Conservation (phyloP, 2,329 filamentous ascomycete genomes). For the Ceratocystis destructans region DNA sequence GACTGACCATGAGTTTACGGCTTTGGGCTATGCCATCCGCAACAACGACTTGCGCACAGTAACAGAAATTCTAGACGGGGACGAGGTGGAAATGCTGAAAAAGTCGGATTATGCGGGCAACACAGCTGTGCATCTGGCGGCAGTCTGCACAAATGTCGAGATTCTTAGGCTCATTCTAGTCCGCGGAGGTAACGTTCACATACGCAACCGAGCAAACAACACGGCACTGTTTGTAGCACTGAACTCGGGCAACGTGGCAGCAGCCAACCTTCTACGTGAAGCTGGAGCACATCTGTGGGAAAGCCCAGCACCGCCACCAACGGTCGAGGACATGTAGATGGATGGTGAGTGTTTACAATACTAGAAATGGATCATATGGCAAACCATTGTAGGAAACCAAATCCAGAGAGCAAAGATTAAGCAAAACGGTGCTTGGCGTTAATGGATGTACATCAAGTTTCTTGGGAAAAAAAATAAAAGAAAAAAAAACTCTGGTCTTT, state of each 20-base stretch:
- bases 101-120: conserved; percentile 71
- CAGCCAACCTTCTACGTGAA: conserved; percentile 40
- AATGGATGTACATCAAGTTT: not conserved
- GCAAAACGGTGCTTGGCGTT: conserved; percentile 1
- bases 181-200: conserved; percentile 52
- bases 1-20: conserved; percentile 54
- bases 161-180: conserved; percentile 46
- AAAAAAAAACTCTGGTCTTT: not conserved
- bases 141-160: conserved; percentile 39
- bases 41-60: conserved; percentile 54
- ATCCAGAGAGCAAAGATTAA: not conserved
- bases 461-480: not conserved
- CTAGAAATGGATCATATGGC: not conserved
- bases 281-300: conserved; percentile 48
- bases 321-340: conserved; percentile 9
- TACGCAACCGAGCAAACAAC: conserved; percentile 50
- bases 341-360: not conserved
- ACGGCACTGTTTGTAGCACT: conserved; percentile 52
- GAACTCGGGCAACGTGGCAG: conserved; percentile 41
- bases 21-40: conserved; percentile 66
- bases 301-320: conserved; percentile 24
- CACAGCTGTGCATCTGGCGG: conserved; percentile 49
- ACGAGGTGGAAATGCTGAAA: conserved; percentile 54
- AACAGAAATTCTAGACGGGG: conserved; percentile 50
- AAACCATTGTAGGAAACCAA: not conserved